Evolutionary conservation across 805 yeast species (phyloP), one percentile per base, ranked within the genome.

Genomic region (Isabelozyma rhagii): DNA sequence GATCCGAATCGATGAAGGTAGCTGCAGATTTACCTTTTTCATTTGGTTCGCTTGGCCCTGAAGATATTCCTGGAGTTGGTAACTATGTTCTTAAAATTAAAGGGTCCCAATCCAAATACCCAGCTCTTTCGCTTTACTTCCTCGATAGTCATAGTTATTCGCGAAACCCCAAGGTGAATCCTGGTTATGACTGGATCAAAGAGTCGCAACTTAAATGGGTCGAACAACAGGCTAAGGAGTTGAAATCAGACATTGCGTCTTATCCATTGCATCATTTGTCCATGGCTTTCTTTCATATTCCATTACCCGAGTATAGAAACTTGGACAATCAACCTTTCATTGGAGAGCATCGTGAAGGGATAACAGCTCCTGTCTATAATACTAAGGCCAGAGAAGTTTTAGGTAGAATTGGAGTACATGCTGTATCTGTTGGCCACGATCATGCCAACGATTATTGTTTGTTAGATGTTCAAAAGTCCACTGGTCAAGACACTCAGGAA

Each of bases 231-330:
- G 52, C 49, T 31, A 66, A 57, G 3, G 57, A 61, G 14, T 56
- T 68, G 39, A 55, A 68, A 43, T 54, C 60, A 47, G 55, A 64
- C 14, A 54, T 63, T 28, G 62, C 69, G 14, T 54, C 66, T 11
- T 74, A 75, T 55, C 53, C 75, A 1, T 69, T 71, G 14, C 67
- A 66, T 4, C 85, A 81, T 39, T 60, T 89, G 53, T 77, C 90
- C 10, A 83, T 94, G 90, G 96, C 96, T 0, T 93, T 94, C 59
- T 88, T 92, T 77, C 99, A 94, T 63, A 92, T 94, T 29, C 99
- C 99, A 0, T 56, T 92, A 14, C 94, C 97, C 1, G 98, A 94
- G 65, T 92, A 82, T 64, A 69, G 82, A 50, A 77, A 85, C 52
- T 47, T 71, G 18, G 53, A 65, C 7, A 21, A 31, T 8, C 74